These are phyloP conservation scores for Liquidambar formosana DNA, from an alignment of 164 flowering plant genomes.

Conservation along the genomic window DNA sequence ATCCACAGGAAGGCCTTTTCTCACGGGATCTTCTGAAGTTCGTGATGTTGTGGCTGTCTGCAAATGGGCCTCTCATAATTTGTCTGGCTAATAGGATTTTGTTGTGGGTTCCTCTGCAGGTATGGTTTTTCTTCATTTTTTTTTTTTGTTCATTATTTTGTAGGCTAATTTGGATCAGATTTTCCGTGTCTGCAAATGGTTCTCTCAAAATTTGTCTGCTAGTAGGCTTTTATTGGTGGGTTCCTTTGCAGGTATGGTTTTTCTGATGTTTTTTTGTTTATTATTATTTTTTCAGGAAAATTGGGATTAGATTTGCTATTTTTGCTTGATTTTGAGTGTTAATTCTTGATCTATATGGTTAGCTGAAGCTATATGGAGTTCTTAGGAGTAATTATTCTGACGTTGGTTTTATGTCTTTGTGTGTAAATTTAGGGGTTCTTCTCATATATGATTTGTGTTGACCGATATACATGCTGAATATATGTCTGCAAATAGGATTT, in stretches of 20 bases:
- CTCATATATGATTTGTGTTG: not conserved
- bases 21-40: slow-evolving; percentile 72
- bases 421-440: not conserved
- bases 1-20: slow-evolving; percentile 68
- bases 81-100: slow-evolving; percentile 15
- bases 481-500: too few species aligned
- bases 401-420: not conserved
- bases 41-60: slow-evolving; percentile 68
- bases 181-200: too few species aligned
- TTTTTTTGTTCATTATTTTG: too few species aligned
- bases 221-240: too few species aligned
- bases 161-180: too few species aligned
- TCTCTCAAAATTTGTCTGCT: too few species aligned
- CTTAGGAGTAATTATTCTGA: not conserved
- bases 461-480: too few species aligned
- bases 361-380: not conserved
- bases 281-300: not conserved
- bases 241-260: too few species aligned
- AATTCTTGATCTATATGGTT: not conserved
- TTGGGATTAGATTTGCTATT: not conserved
- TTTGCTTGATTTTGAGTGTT: not conserved
- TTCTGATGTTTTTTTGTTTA: too few species aligned
- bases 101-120: not conserved
- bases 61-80: slow-evolving; percentile 47
- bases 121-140: not conserved